These are phyloP conservation scores for Jamesozyma jinghongensis DNA, from an alignment of 805 yeast species.

Conservation along the genomic window DNA sequence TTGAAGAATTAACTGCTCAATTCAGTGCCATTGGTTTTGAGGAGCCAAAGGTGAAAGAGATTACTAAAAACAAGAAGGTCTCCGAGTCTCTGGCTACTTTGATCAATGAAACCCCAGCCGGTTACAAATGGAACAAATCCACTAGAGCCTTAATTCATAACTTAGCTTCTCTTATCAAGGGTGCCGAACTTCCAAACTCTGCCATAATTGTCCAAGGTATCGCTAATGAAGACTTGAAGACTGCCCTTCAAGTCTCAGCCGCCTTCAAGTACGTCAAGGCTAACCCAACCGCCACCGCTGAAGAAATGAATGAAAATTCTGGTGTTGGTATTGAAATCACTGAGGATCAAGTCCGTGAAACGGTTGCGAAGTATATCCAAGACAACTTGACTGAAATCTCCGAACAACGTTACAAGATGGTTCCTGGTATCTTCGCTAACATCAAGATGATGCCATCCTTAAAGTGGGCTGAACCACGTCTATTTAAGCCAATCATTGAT, in stretches of 20 bases:
- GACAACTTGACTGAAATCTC: slow-evolving; percentile 50
- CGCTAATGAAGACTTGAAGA: slow-evolving; percentile 50
- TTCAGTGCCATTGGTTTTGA: slow-evolving; percentile 50
- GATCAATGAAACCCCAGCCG: slow-evolving; percentile 34
- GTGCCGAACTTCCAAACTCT: slow-evolving; percentile 40
- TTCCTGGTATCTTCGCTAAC: slow-evolving; percentile 69
- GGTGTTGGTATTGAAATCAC: slow-evolving; percentile 78
- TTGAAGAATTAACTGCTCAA: slow-evolving; percentile 31
- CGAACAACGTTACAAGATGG: slow-evolving; percentile 67
- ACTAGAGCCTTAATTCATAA: slow-evolving; percentile 61
- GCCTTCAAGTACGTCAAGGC: slow-evolving; percentile 66
- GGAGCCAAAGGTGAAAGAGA: slow-evolving; percentile 69
- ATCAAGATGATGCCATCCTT: slow-evolving; percentile 64
- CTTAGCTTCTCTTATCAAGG: slow-evolving; percentile 65
- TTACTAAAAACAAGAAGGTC: slow-evolving; percentile 78
- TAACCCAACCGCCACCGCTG: slow-evolving; percentile 35
- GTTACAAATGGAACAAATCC: slow-evolving; percentile 37
- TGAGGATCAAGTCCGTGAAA: slow-evolving; percentile 50
- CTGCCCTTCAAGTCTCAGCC: slow-evolving; percentile 69
- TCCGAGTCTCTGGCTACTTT: slow-evolving; percentile 57
- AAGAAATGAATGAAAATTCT: slow-evolving; percentile 49
- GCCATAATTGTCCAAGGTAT: slow-evolving; percentile 51
- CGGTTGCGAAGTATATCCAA: slow-evolving; percentile 52
- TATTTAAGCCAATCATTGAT: slow-evolving; percentile 83
- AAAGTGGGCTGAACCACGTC: slow-evolving; percentile 87